Evolutionary conservation across 257 asterid genomes (phyloP).

Genomic region (Solanum pinnatisectum): DNA sequence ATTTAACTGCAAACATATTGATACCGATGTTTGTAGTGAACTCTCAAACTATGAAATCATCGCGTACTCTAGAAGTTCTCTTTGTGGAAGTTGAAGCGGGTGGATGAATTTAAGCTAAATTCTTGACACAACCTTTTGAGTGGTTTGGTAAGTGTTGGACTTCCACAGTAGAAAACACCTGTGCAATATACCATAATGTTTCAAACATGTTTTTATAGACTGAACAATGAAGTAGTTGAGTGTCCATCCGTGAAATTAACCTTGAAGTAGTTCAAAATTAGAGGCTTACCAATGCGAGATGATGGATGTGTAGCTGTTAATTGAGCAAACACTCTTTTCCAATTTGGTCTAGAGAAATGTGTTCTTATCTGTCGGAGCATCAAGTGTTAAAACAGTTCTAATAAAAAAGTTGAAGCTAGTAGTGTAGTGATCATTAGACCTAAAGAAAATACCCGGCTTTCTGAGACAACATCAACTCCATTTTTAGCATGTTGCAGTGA

Average conservation of each 20-base stretch:
- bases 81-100: constrained; percentile 82
- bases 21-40: background rate
- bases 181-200: constrained; percentile 22
- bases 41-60: background rate
- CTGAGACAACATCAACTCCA: constrained; percentile 86
- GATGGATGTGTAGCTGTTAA: constrained; percentile 46
- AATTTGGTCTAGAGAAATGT: constrained; percentile 89
- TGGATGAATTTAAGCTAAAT: constrained; percentile 53
- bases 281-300: constrained; percentile 52
- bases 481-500: constrained; percentile 82
- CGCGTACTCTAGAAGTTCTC: constrained; percentile 55
- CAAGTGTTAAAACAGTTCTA: background rate
- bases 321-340: constrained; percentile 63
- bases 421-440: background rate
- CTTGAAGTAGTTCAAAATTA: background rate
- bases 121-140: constrained; percentile 58
- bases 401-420: background rate
- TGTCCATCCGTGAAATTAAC: background rate
- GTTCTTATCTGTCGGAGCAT: constrained; percentile 52
- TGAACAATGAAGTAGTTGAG: background rate
- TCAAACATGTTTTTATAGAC: background rate
- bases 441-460: constrained; percentile 43
- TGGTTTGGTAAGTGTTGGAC: constrained; percentile 46
- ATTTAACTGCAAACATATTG: background rate
- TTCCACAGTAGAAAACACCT: constrained; percentile 95